phyloP scores from a whole-genome alignment of 2,329 filamentous ascomycete genomes.

The Apiospora rasikravindrae region DNA sequence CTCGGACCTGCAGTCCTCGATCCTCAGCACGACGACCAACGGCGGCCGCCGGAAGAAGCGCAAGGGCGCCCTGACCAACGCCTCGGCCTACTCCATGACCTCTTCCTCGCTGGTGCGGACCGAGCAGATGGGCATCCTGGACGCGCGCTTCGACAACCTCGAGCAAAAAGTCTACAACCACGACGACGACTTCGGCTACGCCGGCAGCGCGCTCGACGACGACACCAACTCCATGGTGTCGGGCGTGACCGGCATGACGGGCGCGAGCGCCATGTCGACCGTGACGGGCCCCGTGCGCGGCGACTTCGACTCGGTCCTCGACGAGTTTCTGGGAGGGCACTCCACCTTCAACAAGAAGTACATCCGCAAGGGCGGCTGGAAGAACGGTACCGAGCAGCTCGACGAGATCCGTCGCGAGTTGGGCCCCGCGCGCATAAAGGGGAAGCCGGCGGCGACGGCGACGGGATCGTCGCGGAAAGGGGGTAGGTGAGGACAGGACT shows the following conservation, averaged over 20 bases:
- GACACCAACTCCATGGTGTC: constrained; percentile 63
- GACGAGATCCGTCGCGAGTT: constrained; percentile 86
- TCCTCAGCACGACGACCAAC: constrained; percentile 77
- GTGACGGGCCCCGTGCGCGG: constrained; percentile 70
- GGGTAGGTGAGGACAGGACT: too few species aligned
- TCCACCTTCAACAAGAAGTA: constrained; percentile 73
- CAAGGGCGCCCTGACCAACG: constrained; percentile 89
- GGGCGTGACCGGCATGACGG: constrained; percentile 52
- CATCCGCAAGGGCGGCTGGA: constrained; percentile 80
- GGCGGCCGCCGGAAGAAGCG: constrained; percentile 90
- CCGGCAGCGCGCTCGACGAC: constrained; percentile 53
- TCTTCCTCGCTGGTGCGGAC: constrained; percentile 87
- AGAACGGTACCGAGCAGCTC: constrained; percentile 83
- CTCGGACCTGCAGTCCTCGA: constrained; percentile 71
- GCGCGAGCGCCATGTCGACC: constrained; percentile 53
- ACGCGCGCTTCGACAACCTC: constrained; percentile 89
- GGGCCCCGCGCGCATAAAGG: constrained; percentile 72
- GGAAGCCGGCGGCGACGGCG: constrained; percentile 28
- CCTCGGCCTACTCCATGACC: constrained; percentile 89
- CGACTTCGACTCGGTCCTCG: constrained; percentile 90
- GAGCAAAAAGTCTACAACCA: constrained; percentile 68
- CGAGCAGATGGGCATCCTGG: constrained; percentile 82
- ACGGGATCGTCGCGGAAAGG: background rate
- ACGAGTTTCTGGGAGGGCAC: constrained; percentile 85
- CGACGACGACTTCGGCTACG: constrained; percentile 53